Evolutionary conservation across 139 green algal genomes (phyloP).

Genomic region (Chara braunii): DNA sequence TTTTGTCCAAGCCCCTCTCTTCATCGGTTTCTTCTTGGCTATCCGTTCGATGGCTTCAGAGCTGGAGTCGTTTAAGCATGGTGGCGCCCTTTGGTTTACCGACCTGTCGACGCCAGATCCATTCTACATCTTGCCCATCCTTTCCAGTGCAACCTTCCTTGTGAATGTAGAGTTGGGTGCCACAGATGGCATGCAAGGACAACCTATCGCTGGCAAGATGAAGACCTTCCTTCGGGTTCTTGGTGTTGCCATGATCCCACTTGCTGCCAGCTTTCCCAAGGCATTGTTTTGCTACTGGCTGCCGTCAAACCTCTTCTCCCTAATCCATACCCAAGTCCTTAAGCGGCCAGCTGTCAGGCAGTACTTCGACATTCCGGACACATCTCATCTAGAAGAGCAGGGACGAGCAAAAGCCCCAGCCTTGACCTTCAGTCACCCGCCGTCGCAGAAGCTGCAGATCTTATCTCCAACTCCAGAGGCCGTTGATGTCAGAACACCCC

Average conservation of each 20-base stretch:
- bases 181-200: slow-evolving; percentile 58
- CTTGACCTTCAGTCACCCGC: too few relatives aligned
- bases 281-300: slow-evolving; percentile 32
- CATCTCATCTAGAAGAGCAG: too few relatives aligned
- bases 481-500: too few relatives aligned
- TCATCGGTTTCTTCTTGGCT: slow-evolving; percentile 65
- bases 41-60: slow-evolving; percentile 14
- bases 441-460: too few relatives aligned
- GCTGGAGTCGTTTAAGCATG: slow-evolving; percentile 57
- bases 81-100: slow-evolving; percentile 70
- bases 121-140: slow-evolving; percentile 62
- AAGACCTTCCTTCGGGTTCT: slow-evolving; percentile 59
- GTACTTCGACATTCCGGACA: too few relatives aligned
- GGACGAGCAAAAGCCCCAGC: too few relatives aligned
- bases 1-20: slow-evolving; percentile 52
- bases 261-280: slow-evolving; percentile 53
- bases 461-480: too few relatives aligned
- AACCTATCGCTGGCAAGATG: slow-evolving; percentile 46
- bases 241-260: slow-evolving; percentile 58
- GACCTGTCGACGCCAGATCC: slow-evolving; percentile 76
- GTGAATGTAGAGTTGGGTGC: slow-evolving; percentile 57
- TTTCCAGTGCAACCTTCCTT: slow-evolving; percentile 61
- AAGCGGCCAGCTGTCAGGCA: too few relatives aligned
- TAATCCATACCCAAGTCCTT: slow-evolving; percentile 21
- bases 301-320: slow-evolving; percentile 18